Evolutionary conservation across 23 red algal species (phyloP).

Genomic region (Gracilaria caudata): DNA sequence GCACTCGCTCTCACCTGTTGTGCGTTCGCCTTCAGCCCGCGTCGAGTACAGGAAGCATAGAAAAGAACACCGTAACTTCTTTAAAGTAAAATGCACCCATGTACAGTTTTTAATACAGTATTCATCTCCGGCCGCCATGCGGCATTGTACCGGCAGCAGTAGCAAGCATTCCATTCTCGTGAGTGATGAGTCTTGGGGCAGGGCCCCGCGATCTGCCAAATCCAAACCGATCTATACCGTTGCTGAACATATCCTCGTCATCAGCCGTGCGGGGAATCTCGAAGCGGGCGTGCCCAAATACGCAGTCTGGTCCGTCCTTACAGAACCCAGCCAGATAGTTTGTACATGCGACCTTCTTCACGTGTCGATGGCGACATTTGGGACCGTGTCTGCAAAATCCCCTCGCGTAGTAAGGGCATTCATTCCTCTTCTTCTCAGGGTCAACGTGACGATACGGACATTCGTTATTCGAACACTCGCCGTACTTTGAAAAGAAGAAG

Average conservation of each 20-base stretch:
- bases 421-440: conserved; percentile 91
- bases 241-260: conserved; percentile 78
- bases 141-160: conserved; percentile 53
- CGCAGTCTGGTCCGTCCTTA: conserved; percentile 92
- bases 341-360: conserved; percentile 91
- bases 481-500: conserved; percentile 99
- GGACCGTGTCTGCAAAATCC: conserved; percentile 98
- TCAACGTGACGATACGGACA: conserved; percentile 97
- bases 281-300: conserved; percentile 97
- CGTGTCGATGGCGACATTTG: conserved; percentile 93
- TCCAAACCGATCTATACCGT: conserved; percentile 86
- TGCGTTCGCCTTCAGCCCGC: too few species aligned
- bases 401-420: conserved; percentile 97
- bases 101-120: not conserved
- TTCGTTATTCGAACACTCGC: conserved; percentile 96
- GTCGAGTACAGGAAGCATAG: not conserved
- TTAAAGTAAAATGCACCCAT: not conserved
- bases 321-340: conserved; percentile 97
- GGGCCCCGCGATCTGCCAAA: conserved; percentile 70
- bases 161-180: conserved; percentile 65
- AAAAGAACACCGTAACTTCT: conserved; percentile 8
- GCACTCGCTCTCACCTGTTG: too few species aligned
- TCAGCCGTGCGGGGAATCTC: conserved; percentile 90
- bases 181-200: conserved; percentile 48
- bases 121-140: conserved; percentile 11